These are phyloP conservation scores for Bruguiera sexangula DNA, from an alignment of 345 rosid genomes.

Conservation along the genomic window DNA sequence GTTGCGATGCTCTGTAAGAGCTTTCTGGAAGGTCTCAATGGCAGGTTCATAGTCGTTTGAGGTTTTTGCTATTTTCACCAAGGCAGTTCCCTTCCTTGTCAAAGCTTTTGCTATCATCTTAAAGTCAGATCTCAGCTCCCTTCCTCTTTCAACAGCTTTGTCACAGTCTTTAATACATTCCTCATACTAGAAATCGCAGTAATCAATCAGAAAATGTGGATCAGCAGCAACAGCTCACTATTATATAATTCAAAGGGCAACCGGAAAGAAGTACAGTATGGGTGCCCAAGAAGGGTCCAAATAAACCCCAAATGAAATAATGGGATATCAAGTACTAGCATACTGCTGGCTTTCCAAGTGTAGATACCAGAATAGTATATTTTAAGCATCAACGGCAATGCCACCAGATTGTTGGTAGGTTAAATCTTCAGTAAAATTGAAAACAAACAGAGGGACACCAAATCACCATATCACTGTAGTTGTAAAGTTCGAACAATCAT, in stretches of 20 bases:
- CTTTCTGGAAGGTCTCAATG: slow-evolving; percentile 94
- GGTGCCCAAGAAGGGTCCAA: no score
- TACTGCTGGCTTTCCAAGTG: no score
- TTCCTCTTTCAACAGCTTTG: slow-evolving; percentile 94
- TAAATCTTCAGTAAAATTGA: background rate
- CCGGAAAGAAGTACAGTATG: no score
- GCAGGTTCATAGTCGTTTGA: slow-evolving; percentile 86
- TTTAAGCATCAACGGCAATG: no score
- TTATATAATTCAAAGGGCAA: background rate
- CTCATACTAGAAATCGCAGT: slow-evolving; percentile 49
- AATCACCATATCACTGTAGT: no score
- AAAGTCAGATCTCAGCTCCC: slow-evolving; percentile 92
- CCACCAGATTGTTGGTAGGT: background rate
- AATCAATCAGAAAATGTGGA: background rate
- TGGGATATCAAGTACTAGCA: no score
- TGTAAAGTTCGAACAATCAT: no score
- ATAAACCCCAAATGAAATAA: no score
- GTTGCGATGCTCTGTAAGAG: slow-evolving; percentile 98
- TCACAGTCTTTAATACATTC: slow-evolving; percentile 94
- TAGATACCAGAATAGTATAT: no score
- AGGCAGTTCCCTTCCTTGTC: slow-evolving; percentile 93
- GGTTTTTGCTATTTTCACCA: slow-evolving; percentile 70
- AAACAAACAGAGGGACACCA: background rate
- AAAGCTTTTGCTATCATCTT: slow-evolving; percentile 97
- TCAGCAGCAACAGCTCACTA: background rate